These are phyloP conservation scores for Solanum ahanhuiri DNA, from an alignment of 257 asterid species.

Conservation along the genomic window DNA sequence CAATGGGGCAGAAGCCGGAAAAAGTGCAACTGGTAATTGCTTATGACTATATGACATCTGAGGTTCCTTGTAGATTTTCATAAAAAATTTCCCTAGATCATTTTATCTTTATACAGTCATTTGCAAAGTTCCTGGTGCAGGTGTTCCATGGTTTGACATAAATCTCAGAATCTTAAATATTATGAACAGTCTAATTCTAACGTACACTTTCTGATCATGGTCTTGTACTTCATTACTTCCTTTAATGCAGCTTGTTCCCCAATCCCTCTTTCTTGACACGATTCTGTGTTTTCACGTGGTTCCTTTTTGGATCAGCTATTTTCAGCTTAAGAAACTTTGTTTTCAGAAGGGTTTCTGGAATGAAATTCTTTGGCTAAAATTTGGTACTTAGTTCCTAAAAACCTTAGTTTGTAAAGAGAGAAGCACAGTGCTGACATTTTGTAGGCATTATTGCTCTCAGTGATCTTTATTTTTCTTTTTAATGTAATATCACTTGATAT, in stretches of 20 bases:
- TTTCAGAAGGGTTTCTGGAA: neutral
- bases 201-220: neutral
- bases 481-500: neutral
- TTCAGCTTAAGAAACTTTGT: neutral
- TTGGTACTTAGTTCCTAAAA: neutral
- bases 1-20: conserved; percentile 61
- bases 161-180: neutral
- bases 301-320: neutral
- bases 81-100: neutral
- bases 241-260: neutral
- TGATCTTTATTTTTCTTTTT: neutral
- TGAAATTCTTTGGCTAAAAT: neutral
- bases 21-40: conserved; percentile 85
- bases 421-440: neutral
- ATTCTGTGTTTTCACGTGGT: neutral
- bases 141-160: neutral
- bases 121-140: neutral
- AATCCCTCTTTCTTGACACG: neutral
- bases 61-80: neutral
- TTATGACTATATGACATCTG: neutral
- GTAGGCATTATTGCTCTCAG: neutral
- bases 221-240: neutral
- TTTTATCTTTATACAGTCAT: neutral
- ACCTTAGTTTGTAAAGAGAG: neutral
- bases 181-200: neutral